These are phyloP conservation scores for Cordyceps cicadae DNA, from an alignment of 2,329 filamentous ascomycete genomes.

Conservation along the genomic window DNA sequence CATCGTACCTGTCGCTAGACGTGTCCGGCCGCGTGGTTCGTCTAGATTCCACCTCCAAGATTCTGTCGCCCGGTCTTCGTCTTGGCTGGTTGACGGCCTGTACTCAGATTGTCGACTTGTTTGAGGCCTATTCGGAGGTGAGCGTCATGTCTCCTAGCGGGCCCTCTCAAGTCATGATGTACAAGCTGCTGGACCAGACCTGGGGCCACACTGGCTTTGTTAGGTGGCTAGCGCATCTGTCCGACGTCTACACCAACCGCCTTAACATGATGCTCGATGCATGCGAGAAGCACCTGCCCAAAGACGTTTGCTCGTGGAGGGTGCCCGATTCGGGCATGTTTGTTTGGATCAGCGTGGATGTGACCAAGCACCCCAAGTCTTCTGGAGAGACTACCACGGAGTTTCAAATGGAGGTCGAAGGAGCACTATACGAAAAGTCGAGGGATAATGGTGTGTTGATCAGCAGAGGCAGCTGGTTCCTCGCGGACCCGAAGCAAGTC, in stretches of 20 bases:
- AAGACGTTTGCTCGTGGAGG: slow-evolving; percentile 63
- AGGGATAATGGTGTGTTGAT: slow-evolving; percentile 66
- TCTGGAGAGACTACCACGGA: not conserved
- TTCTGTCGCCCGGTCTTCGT: slow-evolving; percentile 67
- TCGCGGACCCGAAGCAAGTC: slow-evolving; percentile 51
- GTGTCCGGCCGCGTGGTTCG: slow-evolving; percentile 64
- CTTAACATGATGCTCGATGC: slow-evolving; percentile 64
- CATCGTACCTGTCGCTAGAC: slow-evolving; percentile 27
- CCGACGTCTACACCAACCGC: slow-evolving; percentile 64
- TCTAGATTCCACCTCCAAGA: slow-evolving; percentile 82
- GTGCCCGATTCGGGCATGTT: slow-evolving; percentile 82
- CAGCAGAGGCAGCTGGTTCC: slow-evolving; percentile 78
- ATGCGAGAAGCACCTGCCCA: slow-evolving; percentile 64
- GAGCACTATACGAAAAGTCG: slow-evolving; percentile 65
- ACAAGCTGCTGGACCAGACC: slow-evolving; percentile 75
- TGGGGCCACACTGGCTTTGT: slow-evolving; percentile 89
- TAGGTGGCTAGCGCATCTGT: slow-evolving; percentile 70
- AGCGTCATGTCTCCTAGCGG: slow-evolving; percentile 72
- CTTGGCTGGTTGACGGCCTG: slow-evolving; percentile 78
- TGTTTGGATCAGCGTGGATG: slow-evolving; percentile 62
- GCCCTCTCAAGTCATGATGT: slow-evolving; percentile 67
- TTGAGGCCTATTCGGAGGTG: slow-evolving; percentile 65
- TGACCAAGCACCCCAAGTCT: slow-evolving; percentile 50
- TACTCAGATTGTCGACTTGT: slow-evolving; percentile 68
- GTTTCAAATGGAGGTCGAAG: slow-evolving; percentile 50